Conservation (phyloP, 495 filamentous ascomycete genomes). For the Neurospora sp. region DNA sequence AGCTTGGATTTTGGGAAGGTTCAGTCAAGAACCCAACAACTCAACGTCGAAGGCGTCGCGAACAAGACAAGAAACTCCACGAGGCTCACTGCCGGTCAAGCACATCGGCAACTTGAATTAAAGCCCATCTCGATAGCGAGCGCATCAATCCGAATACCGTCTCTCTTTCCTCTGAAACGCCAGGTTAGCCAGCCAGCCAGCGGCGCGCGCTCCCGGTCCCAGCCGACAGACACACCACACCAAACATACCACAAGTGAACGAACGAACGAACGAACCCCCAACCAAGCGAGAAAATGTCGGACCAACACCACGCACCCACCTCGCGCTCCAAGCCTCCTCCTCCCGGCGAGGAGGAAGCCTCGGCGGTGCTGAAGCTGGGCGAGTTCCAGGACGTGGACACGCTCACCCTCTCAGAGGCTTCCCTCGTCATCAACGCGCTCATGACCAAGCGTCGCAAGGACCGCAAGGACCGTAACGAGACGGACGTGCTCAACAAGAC, state of each 20-base stretch:
- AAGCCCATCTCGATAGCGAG: neutral
- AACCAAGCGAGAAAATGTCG: slow-evolving; percentile 6
- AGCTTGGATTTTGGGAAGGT: neutral
- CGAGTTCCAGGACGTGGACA: slow-evolving; percentile 82
- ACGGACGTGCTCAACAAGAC: slow-evolving; percentile 75
- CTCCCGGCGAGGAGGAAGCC: slow-evolving; percentile 82
- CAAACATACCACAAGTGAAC: neutral
- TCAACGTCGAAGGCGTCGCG: neutral
- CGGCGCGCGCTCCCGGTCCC: neutral
- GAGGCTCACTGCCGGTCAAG: neutral
- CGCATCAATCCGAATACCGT: neutral
- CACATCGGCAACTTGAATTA: neutral
- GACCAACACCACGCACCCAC: slow-evolving; percentile 37
- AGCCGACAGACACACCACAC: neutral
- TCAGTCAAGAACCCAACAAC: neutral
- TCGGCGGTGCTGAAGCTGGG: slow-evolving; percentile 71
- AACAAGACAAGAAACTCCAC: neutral
- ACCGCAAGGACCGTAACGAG: slow-evolving; percentile 54
- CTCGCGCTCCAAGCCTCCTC: slow-evolving; percentile 59
- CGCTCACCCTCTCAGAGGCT: slow-evolving; percentile 83
- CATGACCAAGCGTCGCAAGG: slow-evolving; percentile 58
- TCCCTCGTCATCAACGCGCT: slow-evolving; percentile 82
- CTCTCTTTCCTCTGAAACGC: neutral
- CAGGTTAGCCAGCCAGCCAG: neutral
- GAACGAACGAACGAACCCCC: neutral